Evolutionary conservation across 345 rosid genomes (phyloP), one percentile per base, ranked within the genome.

Genomic region (Crucihimalaya himalaica): DNA sequence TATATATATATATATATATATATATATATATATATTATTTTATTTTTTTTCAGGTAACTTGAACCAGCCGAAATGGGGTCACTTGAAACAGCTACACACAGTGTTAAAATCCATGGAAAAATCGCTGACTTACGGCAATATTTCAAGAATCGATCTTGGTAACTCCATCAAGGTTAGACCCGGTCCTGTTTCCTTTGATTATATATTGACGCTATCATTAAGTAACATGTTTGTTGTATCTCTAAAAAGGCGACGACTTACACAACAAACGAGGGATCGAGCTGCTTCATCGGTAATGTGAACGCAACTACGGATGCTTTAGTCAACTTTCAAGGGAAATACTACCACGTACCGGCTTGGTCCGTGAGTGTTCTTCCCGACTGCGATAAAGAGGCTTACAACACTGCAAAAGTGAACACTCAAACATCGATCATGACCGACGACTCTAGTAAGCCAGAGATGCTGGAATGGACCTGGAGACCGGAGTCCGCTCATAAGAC

Each of bases 21-120:
- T 10, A 20, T 35, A 27, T n/a, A 27, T 10, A 40, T 12, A 6
- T 19, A 6, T 5, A 7, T n/a, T n/a, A n/a, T n/a, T n/a, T n/a
- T n/a, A n/a, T n/a, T n/a, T n/a, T n/a, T 21, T 29, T 0, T 45
- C 6, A 88, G 95, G 96, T 23, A 86, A 82, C 67, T 45, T 84
- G 69, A 90, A 92, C 73, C 91, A 92, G 63, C 96, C 98, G 1
- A 88, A 90, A 63, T 90, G 82, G 77, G 98, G 93, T 2, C 96
- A 92, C 34, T 71, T 88, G 80, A 92, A 86, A 86, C 82, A 84
- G 42, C 86, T 89, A 11, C 97, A 89, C 47, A 73, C 45, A 10
- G 55, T 81, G 9, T 76, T 89, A 68, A 88, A 80, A 58, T 78
- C 87, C 0, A 81, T 88, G 23, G 90, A 89, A 83, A 67, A 73